These are phyloP conservation scores for Stagonosporopsis cucurbitacearum DNA, from an alignment of 2,329 filamentous ascomycete genomes.

Conservation along the genomic window DNA sequence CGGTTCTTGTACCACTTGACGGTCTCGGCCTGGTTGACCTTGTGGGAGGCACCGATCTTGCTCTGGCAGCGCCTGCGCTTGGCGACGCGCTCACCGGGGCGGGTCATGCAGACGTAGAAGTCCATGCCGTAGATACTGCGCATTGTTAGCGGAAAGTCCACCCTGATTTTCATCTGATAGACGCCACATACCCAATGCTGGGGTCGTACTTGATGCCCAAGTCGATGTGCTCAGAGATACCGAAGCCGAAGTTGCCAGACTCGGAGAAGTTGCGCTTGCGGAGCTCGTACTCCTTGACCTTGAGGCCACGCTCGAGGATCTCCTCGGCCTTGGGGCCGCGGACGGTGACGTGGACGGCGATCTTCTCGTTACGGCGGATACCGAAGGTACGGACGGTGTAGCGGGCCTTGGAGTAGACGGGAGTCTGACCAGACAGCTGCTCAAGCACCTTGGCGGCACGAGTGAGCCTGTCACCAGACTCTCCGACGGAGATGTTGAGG, in stretches of 20 bases:
- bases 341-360: conserved; percentile 98
- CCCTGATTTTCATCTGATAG: background rate
- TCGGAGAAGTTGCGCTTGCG: conserved; percentile 99
- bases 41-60: conserved; percentile 85
- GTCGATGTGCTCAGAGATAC: conserved; percentile 99
- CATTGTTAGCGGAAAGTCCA: conserved; percentile 29
- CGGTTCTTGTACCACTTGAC: conserved; percentile 97
- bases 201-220: conserved; percentile 84
- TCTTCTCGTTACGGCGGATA: conserved; percentile 99
- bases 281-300: conserved; percentile 99
- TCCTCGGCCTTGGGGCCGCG: conserved; percentile 99
- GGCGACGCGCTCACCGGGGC: conserved; percentile 96
- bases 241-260: conserved; percentile 96
- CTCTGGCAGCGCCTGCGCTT: conserved; percentile 91
- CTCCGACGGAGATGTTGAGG: conserved; percentile 99
- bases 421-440: conserved; percentile 99
- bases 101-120: conserved; percentile 99
- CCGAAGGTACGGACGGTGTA: conserved; percentile 99
- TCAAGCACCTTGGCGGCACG: conserved; percentile 99
- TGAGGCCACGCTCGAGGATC: conserved; percentile 99
- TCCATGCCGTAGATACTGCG: conserved; percentile 75
- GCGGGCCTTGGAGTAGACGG: conserved; percentile 99
- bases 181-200: conserved; percentile 47
- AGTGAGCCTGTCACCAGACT: conserved; percentile 99
- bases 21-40: conserved; percentile 93